phyloP scores from a whole-genome alignment of 257 asterid species.

The Jaltomata sinuosa region DNA sequence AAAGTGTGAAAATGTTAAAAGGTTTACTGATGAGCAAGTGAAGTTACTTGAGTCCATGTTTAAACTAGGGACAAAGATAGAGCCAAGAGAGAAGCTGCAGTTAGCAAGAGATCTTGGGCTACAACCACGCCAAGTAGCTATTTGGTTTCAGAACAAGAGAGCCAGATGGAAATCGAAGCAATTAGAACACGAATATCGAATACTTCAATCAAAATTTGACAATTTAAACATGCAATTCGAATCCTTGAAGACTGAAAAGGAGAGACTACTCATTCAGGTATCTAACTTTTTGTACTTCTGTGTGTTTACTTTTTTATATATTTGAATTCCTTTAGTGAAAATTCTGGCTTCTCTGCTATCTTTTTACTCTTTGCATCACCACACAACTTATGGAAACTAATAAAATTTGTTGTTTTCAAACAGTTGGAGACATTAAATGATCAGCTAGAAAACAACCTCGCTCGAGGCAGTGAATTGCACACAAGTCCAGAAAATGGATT shows the following conservation, averaged over 20 bases:
- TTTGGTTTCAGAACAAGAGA: slow-evolving; percentile 72
- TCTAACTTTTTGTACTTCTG: neutral
- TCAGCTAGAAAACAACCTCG: neutral
- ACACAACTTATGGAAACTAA: neutral
- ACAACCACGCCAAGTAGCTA: slow-evolving; percentile 64
- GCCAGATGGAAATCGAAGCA: slow-evolving; percentile 71
- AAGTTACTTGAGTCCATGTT: slow-evolving; percentile 42
- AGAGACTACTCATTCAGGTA: slow-evolving; percentile 37
- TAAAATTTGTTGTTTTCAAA: neutral
- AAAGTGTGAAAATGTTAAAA: slow-evolving; percentile 17
- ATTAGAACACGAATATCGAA: slow-evolving; percentile 32
- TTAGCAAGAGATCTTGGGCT: slow-evolving; percentile 46
- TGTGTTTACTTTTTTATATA: neutral
- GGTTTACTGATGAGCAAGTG: slow-evolving; percentile 53
- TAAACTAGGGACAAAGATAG: slow-evolving; percentile 39
- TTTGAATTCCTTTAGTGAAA: neutral
- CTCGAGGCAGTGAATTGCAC: neutral
- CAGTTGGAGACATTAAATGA: slow-evolving; percentile 42
- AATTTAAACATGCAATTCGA: slow-evolving; percentile 24
- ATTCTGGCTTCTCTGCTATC: neutral
- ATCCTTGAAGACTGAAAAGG: slow-evolving; percentile 30
- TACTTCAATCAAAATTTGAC: slow-evolving; percentile 25
- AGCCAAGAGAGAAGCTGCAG: slow-evolving; percentile 39
- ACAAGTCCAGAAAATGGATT: slow-evolving; percentile 7
- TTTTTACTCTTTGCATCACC: neutral